These are phyloP conservation scores for Cryptosporidium canis DNA, from an alignment of 169 alveolate genomes.

Conservation along the genomic window DNA sequence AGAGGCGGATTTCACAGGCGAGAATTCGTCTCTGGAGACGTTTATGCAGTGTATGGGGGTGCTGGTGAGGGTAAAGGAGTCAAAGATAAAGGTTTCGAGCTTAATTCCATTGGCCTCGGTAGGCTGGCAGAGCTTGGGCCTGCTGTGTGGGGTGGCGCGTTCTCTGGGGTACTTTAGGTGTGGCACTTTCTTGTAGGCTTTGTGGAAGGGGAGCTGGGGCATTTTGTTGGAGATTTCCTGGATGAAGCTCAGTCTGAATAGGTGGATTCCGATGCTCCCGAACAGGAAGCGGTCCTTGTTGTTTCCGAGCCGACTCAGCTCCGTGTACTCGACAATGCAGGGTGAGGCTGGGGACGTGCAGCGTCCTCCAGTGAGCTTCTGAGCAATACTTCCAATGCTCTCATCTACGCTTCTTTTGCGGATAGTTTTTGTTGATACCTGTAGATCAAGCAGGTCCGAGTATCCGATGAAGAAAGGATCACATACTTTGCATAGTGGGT, in stretches of 20 bases:
- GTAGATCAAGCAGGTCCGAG: slow-evolving; percentile 66
- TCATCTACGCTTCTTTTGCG: slow-evolving; percentile 60
- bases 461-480: slow-evolving; percentile 87
- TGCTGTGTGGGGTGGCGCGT: background rate
- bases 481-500: slow-evolving; percentile 83
- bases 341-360: slow-evolving; percentile 69
- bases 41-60: slow-evolving; percentile 70
- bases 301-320: slow-evolving; percentile 75
- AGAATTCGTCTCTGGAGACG: slow-evolving; percentile 80
- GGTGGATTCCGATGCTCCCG: slow-evolving; percentile 81
- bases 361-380: slow-evolving; percentile 27
- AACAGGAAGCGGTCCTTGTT: slow-evolving; percentile 42
- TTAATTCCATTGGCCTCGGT: slow-evolving; percentile 77
- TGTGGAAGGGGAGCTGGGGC: slow-evolving; percentile 75
- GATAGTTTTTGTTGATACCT: slow-evolving; percentile 78
- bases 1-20: slow-evolving; percentile 84
- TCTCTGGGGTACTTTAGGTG: slow-evolving; percentile 2
- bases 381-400: slow-evolving; percentile 63
- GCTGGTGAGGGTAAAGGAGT: slow-evolving; percentile 74
- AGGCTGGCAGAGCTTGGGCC: slow-evolving; percentile 67
- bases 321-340: slow-evolving; percentile 84
- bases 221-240: slow-evolving; percentile 17
- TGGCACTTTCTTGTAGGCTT: slow-evolving; percentile 80
- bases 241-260: slow-evolving; percentile 65
- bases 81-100: slow-evolving; percentile 82